Percentiles rank a stretch among this genome's conserved stretches.
Evolutionary conservation across 2,329 filamentous ascomycete genomes (phyloP).

Genomic region (Fusarium armeniacum): DNA sequence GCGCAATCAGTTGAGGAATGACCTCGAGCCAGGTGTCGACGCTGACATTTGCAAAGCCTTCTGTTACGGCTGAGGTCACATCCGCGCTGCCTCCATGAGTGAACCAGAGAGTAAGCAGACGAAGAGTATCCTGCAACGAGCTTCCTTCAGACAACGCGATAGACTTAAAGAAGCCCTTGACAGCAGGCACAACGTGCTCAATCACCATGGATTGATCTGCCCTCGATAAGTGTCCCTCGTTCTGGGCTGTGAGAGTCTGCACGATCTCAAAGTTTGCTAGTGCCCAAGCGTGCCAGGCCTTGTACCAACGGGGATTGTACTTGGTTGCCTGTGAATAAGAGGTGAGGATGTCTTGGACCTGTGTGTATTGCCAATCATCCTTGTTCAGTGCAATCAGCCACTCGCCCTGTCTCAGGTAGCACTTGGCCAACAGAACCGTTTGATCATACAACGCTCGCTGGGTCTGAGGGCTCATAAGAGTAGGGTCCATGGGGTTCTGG

Average conservation of each 20-base stretch:
- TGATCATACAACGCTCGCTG: conserved; percentile 71
- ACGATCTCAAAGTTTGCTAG: conserved; percentile 99
- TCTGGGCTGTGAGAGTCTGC: conserved; percentile 79
- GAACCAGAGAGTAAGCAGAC: conserved; percentile 96
- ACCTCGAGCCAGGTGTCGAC: conserved; percentile 99
- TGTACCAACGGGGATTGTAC: conserved; percentile 97
- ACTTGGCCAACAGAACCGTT: conserved; percentile 87
- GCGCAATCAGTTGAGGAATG: conserved; percentile 95
- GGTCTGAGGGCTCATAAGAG: conserved; percentile 63
- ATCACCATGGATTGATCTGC: conserved; percentile 76
- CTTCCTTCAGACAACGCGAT: conserved; percentile 92
- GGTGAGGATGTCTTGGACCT: conserved; percentile 88
- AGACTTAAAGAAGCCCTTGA: conserved; percentile 97
- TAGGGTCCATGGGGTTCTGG: conserved; percentile 61
- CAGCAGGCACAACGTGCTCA: conserved; percentile 93
- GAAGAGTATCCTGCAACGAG: conserved; percentile 93
- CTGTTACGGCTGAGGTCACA: conserved; percentile 88
- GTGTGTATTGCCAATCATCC: conserved; percentile 88
- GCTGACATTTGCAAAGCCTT: conserved; percentile 91
- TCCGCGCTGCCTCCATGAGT: conserved; percentile 89
- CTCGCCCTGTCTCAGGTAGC: conserved; percentile 95
- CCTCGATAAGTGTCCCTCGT: conserved; percentile 64
- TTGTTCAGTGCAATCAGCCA: conserved; percentile 91
- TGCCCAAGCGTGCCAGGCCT: conserved; percentile 99
- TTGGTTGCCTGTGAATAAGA: conserved; percentile 93